Percentiles rank a stretch among this genome's conserved stretches.
Conservation (phyloP, 805 yeast species). For the Monosporozyma yasuniensis region DNA sequence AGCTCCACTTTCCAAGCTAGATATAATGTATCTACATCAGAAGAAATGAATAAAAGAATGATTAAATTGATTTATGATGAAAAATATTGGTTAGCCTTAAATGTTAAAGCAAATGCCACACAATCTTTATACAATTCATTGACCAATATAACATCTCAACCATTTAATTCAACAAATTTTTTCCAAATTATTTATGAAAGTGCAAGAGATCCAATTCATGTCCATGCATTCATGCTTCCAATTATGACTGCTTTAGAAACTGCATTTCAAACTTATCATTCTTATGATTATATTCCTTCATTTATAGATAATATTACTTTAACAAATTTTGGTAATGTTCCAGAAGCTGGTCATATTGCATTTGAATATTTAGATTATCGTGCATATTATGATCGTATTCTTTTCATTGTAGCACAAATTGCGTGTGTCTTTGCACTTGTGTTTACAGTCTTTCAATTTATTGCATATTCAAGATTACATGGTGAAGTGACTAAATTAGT, state of each 20-base stretch:
- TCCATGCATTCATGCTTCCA: slow-evolving; percentile 39
- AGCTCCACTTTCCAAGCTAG: slow-evolving; percentile 16
- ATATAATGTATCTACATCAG: slow-evolving; percentile 4
- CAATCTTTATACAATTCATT: slow-evolving; percentile 21
- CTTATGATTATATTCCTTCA: slow-evolving; percentile 6
- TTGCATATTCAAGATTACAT: slow-evolving; percentile 48
- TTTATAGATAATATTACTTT: slow-evolving; percentile 14
- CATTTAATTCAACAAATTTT: slow-evolving; percentile 16
- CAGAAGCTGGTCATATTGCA: slow-evolving; percentile 25
- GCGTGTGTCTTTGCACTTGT: slow-evolving; percentile 67
- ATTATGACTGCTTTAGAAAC: slow-evolving; percentile 32
- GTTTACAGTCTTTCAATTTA: slow-evolving; percentile 62
- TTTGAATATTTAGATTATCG: slow-evolving; percentile 36
- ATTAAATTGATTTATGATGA: slow-evolving; percentile 41
- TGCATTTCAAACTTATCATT: slow-evolving; percentile 4
- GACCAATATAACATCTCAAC: slow-evolving; percentile 8
- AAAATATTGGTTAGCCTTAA: slow-evolving; percentile 54
- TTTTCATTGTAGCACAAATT: slow-evolving; percentile 61
- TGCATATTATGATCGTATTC: slow-evolving; percentile 43
- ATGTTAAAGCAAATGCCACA: slow-evolving; percentile 43
- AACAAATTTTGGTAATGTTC: slow-evolving; percentile 3
- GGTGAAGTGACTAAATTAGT: slow-evolving; percentile 38
- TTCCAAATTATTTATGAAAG: slow-evolving; percentile 46
- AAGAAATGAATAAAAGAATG: slow-evolving; percentile 31
- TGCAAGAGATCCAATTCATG: slow-evolving; percentile 50